phyloP scores from a whole-genome alignment of 2,329 filamentous ascomycete genomes.

The Alternaria ethzedia region DNA sequence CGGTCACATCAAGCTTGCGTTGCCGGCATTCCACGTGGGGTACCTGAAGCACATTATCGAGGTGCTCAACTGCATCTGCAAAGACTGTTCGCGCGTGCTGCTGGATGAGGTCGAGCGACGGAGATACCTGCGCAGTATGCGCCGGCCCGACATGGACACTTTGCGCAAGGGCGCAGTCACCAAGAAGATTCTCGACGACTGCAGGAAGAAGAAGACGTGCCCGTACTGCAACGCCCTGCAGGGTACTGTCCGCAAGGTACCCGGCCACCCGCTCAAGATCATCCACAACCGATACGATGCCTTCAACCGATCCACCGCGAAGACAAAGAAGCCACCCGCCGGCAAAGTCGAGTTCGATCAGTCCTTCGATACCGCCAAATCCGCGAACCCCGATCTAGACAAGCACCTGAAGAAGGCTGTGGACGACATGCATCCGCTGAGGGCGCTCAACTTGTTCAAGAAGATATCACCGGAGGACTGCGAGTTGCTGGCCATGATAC shows the following conservation, averaged over 20 bases:
- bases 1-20: constrained; percentile 85
- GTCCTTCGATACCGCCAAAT: constrained; percentile 81
- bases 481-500: constrained; percentile 87
- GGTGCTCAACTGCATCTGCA: constrained; percentile 95
- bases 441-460: constrained; percentile 90
- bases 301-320: constrained; percentile 87
- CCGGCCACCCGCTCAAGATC: constrained; percentile 82
- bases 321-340: constrained; percentile 80
- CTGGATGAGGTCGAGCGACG: constrained; percentile 81
- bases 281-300: constrained; percentile 90
- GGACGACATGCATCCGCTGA: constrained; percentile 90
- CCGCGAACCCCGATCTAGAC: constrained; percentile 80
- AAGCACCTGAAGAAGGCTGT: constrained; percentile 91
- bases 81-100: constrained; percentile 83
- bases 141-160: constrained; percentile 84
- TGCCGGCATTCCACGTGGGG: constrained; percentile 94
- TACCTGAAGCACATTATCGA: constrained; percentile 93
- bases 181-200: constrained; percentile 88
- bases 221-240: constrained; percentile 83
- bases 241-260: constrained; percentile 88
- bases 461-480: constrained; percentile 84
- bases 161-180: constrained; percentile 81
- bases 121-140: constrained; percentile 77
- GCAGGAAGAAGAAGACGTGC: constrained; percentile 84
- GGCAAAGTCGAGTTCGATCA: constrained; percentile 85